Percentiles rank a stretch among this genome's conserved stretches.
Conservation (phyloP, 768 basidiomycete genomes). For the Termitomyces sp. region DNA sequence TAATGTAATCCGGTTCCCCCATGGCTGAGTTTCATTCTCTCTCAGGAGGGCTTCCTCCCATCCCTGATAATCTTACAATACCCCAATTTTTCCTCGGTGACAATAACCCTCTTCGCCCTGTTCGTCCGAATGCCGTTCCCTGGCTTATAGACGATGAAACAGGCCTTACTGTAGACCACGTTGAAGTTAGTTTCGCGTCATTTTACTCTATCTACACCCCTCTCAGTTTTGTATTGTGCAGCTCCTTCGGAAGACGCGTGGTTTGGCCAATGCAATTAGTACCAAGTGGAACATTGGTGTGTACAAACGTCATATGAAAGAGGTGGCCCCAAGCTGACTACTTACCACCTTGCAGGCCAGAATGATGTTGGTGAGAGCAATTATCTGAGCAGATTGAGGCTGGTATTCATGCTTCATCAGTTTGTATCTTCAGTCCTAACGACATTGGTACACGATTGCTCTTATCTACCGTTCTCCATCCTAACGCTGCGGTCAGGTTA, state of each 20-base stretch:
- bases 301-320: constrained; percentile 3
- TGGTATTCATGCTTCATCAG: constrained; percentile 23
- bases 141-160: constrained; percentile 59
- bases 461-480: not conserved
- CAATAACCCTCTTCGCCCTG: constrained; percentile 37
- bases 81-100: constrained; percentile 62
- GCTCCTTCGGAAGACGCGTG: constrained; percentile 39
- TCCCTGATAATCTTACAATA: constrained; percentile 60
- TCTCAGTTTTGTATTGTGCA: constrained; percentile 10
- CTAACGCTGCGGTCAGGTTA: constrained; percentile 38
- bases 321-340: not conserved
- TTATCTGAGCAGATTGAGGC: not conserved
- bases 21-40: constrained; percentile 32
- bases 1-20: not conserved
- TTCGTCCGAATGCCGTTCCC: constrained; percentile 37
- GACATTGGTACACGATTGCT: constrained; percentile 40
- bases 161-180: constrained; percentile 35
- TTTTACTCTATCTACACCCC: not conserved
- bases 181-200: constrained; percentile 36
- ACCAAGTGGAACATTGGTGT: constrained; percentile 45
- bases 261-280: constrained; percentile 50
- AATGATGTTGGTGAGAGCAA: constrained; percentile 44
- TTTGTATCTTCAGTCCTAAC: constrained; percentile 62
- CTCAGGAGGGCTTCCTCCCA: constrained; percentile 29
- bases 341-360: constrained; percentile 27